Base-by-base conservation (phyloP, 164 flowering plant species). In the Annona squamosa region DNA sequence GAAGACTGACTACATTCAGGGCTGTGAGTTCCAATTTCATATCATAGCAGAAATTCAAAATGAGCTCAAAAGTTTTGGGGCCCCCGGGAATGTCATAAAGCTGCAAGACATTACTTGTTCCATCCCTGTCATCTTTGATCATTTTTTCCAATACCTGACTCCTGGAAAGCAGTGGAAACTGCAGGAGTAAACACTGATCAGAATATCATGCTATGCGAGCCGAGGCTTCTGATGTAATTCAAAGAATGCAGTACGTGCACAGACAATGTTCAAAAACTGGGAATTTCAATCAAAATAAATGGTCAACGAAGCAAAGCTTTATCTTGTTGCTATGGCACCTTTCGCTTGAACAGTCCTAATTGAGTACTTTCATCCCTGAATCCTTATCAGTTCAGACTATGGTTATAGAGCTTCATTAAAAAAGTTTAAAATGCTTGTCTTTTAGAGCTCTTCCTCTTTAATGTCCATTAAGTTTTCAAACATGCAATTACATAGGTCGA, bases 1-100 rank as follows among this genome's bases (percentile, higher is more conserved):
- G 82, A 3, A 88, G 79, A 63, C 75, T 75, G 65, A 87, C 91
- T 48, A 89, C 82, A 77, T 89, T 91, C 46, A 64, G 61, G 46
- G 92, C 80, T 17, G 83, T 86, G 75, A 89, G 83, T 71, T 91
- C 93, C 45, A 91, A 67, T 77, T 82, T 87, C 47, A 85, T 85
- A 44, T 87, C 91, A 68, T 91, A 91, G 63, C 93, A 91, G 81
- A 89, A 91, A 72, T 87, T 91, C 71, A 87, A 90, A 10, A 85
- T 80, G 4, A 88, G 87, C 72, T 80, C 77, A 62, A 91, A 91
- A 3, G 88, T 74, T 72, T 81, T 83, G 19, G 91, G 83, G 65
- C 96, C 92, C 45, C 93, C 93, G 42, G 96, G 96, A 66, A 91
- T 73, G 76, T 87, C 89, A 72, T 89, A 79, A 46, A 91, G 88